Percentiles rank a stretch among this genome's conserved stretches.
phyloP scores from a whole-genome alignment of 75 land plant species.

The Isoetes taiwanensis region DNA sequence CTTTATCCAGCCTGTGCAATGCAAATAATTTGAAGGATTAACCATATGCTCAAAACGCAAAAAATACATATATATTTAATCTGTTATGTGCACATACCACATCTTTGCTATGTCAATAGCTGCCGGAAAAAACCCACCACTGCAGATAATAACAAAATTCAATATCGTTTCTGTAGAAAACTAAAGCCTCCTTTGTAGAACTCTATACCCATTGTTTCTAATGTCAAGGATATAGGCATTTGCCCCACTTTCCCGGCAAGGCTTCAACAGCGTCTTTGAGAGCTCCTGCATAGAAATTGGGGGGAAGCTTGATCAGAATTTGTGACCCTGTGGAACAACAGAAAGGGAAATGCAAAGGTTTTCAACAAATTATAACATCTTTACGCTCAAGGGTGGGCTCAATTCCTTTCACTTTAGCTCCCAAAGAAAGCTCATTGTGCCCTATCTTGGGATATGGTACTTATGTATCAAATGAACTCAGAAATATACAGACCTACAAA shows the following conservation, averaged over 20 bases:
- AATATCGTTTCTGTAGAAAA: neutral
- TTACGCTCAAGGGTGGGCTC: neutral
- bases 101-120: constrained; percentile 90
- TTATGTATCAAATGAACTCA: neutral
- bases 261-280: constrained; percentile 71
- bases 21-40: neutral
- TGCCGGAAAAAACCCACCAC: constrained; percentile 98
- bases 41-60: too few relatives aligned
- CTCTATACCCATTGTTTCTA: constrained; percentile 73
- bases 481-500: neutral
- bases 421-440: neutral
- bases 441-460: neutral
- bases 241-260: constrained; percentile 53
- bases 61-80: too few relatives aligned
- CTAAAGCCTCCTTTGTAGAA: neutral
- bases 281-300: constrained; percentile 42
- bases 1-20: constrained; percentile 72
- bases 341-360: neutral
- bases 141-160: constrained; percentile 20
- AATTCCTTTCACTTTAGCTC: neutral
- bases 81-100: constrained; percentile 71
- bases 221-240: constrained; percentile 77
- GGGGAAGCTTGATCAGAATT: neutral
- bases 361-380: neutral
- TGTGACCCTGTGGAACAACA: neutral